Conservation (phyloP, 1,284 basidiomycete genomes). For the Cryptococcus sp. region DNA sequence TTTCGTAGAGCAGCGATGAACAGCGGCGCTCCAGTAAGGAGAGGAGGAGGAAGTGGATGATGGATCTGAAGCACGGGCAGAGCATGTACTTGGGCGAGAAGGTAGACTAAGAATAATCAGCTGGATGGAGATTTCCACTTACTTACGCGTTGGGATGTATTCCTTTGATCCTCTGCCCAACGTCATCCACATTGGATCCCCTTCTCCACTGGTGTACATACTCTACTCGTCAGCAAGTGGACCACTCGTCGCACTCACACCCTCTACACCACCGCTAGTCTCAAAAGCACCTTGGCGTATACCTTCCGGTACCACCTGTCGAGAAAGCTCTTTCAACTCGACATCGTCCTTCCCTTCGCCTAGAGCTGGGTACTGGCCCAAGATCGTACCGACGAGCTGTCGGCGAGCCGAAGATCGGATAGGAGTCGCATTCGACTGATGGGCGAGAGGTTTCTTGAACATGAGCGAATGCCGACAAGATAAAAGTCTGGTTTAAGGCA, state of each 20-base stretch:
- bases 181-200: conserved; percentile 76
- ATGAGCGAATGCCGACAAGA: conserved; percentile 14
- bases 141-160: conserved; percentile 60
- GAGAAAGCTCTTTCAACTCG: conserved; percentile 35
- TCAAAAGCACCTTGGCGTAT: conserved; percentile 33
- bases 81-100: neutral
- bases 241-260: conserved; percentile 22
- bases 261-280: conserved; percentile 40
- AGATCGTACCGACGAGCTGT: conserved; percentile 32
- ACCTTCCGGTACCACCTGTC: conserved; percentile 39
- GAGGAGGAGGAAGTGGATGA: conserved; percentile 39
- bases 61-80: conserved; percentile 40
- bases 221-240: conserved; percentile 19
- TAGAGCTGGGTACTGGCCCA: conserved; percentile 31
- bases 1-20: conserved; percentile 44
- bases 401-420: conserved; percentile 43
- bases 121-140: neutral
- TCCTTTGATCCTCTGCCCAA: conserved; percentile 55
- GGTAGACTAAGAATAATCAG: conserved; percentile 48
- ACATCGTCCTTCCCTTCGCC: conserved; percentile 10
- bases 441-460: conserved; percentile 46
- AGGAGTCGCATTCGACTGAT: conserved; percentile 44
- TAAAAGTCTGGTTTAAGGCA: no score
- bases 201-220: conserved; percentile 57
- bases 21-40: conserved; percentile 51